Conservation (phyloP, 2,329 filamentous ascomycete species). For the Phialophora chinensis region DNA sequence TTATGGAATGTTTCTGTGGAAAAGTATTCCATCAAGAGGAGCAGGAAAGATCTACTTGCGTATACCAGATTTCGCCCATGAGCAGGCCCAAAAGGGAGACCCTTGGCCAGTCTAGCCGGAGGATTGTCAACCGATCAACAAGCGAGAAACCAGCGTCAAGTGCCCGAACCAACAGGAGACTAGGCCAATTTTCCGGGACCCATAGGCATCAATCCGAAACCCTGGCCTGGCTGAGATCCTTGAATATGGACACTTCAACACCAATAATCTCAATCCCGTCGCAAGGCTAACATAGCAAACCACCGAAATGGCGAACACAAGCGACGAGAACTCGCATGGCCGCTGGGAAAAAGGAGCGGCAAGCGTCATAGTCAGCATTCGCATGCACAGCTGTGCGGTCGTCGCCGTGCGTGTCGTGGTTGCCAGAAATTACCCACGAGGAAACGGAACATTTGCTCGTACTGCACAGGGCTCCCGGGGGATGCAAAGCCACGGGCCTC, state of each 20-base stretch:
- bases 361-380: not conserved
- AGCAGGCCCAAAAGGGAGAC: conserved; percentile 6
- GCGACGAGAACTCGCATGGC: conserved; percentile 5
- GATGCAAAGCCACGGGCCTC: not conserved
- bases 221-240: conserved; percentile 38
- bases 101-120: conserved; percentile 21
- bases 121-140: conserved; percentile 28
- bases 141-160: conserved; percentile 36
- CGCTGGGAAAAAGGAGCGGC: not conserved
- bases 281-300: conserved; percentile 12
- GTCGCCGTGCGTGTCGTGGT: not conserved
- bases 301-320: conserved; percentile 11
- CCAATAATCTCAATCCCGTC: conserved; percentile 12
- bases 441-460: not conserved
- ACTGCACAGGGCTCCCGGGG: not conserved
- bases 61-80: not conserved
- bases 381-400: conserved; percentile 2
- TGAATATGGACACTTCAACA: conserved; percentile 12
- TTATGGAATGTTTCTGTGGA: conserved; percentile 25
- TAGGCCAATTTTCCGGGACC: conserved; percentile 21
- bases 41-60: not conserved
- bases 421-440: not conserved
- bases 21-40: not conserved
- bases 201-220: conserved; percentile 33
- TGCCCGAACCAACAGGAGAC: conserved; percentile 28